Evolutionary conservation across 1,284 basidiomycete species (phyloP), one percentile per base, ranked within the genome.

Genomic region (Flammula alnicola): DNA sequence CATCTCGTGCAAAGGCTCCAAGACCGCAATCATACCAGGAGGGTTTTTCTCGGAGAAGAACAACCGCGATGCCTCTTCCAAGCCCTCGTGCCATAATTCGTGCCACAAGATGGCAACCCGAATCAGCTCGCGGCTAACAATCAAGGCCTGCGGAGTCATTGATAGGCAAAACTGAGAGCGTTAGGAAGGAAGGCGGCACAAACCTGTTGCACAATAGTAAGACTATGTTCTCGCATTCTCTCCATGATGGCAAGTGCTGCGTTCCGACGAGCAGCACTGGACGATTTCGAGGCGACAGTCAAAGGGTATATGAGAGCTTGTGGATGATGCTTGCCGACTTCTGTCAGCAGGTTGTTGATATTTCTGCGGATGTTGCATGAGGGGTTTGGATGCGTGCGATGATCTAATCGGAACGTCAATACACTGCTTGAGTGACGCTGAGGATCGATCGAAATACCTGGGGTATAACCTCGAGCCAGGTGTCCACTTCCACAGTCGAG

Each of bases 21-120:
- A 73, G 14, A 88, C 91, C 26, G 88, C 88, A 64, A 98, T 98
- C 97, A 99, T 99, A 12, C 91, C 97, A 58, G 95, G 93, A n/a
- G 96, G 91, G 68, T 99, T 98, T 67, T 95, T 93, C 63, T 99
- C 97, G 14, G 94, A 97, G 75, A 96, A 99, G 75, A 96, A 99
- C 42, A 96, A 77, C 44, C 97, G 84, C 9, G 95, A 98, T 2
- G 97, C 97, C 70, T 99, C 97, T 72, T 99, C 97, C 17, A 99
- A 77, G 10, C 94, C 95, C 74, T 99, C 97, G 63, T 98, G 95
- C 97, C 97, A 99, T 63, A 97, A 79, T 69, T 99, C 97, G 63
- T 99, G 95, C 97, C 97, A 99, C 14, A 99, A 76, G 55, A 99
- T 99, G 2, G 97, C 97, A 3, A 98, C 94, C 11, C 97, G 88